Evolutionary conservation across 2,329 filamentous ascomycete genomes (phyloP).

Genomic region (Aspergillus spinulosporus): DNA sequence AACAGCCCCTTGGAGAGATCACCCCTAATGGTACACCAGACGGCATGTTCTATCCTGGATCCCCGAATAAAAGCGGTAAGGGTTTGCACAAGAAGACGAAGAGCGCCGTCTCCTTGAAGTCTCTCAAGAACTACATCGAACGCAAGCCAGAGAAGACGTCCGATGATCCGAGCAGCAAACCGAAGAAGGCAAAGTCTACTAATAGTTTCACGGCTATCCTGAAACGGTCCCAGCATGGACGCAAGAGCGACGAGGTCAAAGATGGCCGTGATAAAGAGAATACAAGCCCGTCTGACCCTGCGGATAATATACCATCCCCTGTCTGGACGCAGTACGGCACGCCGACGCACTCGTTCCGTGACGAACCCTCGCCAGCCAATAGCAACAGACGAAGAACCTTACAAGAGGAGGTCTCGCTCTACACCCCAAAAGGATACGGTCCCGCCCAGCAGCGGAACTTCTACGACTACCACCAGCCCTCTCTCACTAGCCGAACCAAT

Average conservation of each 20-base stretch:
- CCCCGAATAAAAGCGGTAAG: constrained; percentile 39
- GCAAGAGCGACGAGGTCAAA: constrained; percentile 58
- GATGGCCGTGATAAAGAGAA: constrained; percentile 77
- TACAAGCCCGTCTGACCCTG: constrained; percentile 58
- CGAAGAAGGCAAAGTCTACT: constrained; percentile 76
- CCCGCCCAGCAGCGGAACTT: constrained; percentile 65
- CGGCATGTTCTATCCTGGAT: constrained; percentile 28
- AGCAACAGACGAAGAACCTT: constrained; percentile 48
- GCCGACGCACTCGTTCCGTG: constrained; percentile 39
- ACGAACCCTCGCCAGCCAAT: constrained; percentile 39
- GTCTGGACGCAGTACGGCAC: constrained; percentile 76
- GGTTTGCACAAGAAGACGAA: constrained; percentile 55
- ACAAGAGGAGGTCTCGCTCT: constrained; percentile 58
- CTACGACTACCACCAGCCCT: constrained; percentile 52
- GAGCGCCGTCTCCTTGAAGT: constrained; percentile 55
- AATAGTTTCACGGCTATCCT: constrained; percentile 79
- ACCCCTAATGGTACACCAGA: constrained; percentile 38
- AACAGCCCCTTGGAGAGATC: constrained; percentile 41
- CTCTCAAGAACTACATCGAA: constrained; percentile 49
- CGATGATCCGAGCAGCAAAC: constrained; percentile 43
- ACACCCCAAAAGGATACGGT: constrained; percentile 61
- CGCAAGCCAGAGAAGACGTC: constrained; percentile 38
- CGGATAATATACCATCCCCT: constrained; percentile 59
- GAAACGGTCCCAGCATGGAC: constrained; percentile 68
- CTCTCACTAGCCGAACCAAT: constrained; percentile 41